These are phyloP conservation scores for Solanum tarijense DNA, from an alignment of 257 asterid species.

Conservation along the genomic window DNA sequence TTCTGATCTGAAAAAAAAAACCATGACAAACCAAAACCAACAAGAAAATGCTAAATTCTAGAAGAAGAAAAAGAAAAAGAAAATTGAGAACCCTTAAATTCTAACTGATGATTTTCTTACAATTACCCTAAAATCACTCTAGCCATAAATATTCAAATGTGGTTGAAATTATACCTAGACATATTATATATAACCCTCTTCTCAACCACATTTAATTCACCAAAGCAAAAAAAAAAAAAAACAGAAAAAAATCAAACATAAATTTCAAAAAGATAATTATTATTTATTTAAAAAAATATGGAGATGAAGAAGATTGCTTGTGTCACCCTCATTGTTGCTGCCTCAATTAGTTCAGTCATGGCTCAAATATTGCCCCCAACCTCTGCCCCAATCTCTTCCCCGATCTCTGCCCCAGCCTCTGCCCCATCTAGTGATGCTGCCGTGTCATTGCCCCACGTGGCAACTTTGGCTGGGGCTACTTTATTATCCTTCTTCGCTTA, in stretches of 20 bases:
- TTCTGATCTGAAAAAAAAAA: background rate
- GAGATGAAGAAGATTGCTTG: constrained; percentile 38
- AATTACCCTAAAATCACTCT: background rate
- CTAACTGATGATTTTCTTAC: background rate
- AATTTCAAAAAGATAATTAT: background rate
- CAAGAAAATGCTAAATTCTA: background rate
- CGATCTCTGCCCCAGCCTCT: constrained; percentile 1
- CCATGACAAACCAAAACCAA: background rate
- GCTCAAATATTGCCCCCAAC: background rate
- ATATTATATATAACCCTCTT: background rate
- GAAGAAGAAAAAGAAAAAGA: background rate
- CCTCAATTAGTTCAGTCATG: constrained; percentile 26
- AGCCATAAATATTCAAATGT: background rate
- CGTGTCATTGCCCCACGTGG: constrained; percentile 6
- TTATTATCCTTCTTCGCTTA: constrained; percentile 13
- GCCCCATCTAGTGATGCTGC: background rate
- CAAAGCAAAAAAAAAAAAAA: background rate
- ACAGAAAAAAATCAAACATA: background rate
- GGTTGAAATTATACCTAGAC: background rate
- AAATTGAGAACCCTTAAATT: background rate
- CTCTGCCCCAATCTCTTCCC: background rate
- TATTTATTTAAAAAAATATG: background rate
- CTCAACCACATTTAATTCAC: background rate
- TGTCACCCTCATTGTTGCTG: constrained; percentile 17
- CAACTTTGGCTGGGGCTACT: constrained; percentile 12